Evolutionary conservation across 2,329 filamentous ascomycete species (phyloP), one percentile per base, ranked within the genome.

Genomic region (Verticillium dahliae): DNA sequence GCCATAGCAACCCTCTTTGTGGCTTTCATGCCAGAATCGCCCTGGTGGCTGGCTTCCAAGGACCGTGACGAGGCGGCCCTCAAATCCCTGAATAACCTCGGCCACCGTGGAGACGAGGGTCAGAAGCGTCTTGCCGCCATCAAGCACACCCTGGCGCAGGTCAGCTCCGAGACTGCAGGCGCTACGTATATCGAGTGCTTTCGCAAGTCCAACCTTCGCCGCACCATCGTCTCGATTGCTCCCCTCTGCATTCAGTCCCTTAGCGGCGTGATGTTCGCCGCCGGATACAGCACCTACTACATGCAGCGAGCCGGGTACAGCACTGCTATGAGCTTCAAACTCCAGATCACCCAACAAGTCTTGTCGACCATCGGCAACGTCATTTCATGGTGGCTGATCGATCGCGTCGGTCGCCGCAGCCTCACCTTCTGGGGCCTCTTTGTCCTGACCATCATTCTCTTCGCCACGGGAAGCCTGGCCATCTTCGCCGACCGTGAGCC

Each of bases 11-110:
- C 70, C 38, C 4, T 71, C 14, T 62, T 73, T 10, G 67, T 76
- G 18, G 65, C 72, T 9, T 74, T 74, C 60, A 72, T 80, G 61
- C 78, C 78, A 0, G 78, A 81, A 67, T 72, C 77, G 1, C 77
- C 78, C 15, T 72, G 77, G 62, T 80, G 75, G 76, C 70, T 79
- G 2, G 65, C 68, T 2, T 71, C 69, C n/a, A 70, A 73, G 56
- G 74, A 70, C 9, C 66, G 69, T 31, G 66, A 73, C 56, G 71
- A 74, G 0, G 67, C 73, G 27, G 76, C 76, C 0, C 69, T 74
- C 14, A 69, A 70, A 18, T 65, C 72, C 3, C 73, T 78, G 4
- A 67, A 69, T 58, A 65, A 70, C 3, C 70, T 77, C 3, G 72
- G 75, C 15, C 62, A 67, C 56, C 62, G 38, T 4, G 67, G 66